Evolutionary conservation across 352 stramenopile species (phyloP).

Genomic region (Lagenidium sp.): DNA sequence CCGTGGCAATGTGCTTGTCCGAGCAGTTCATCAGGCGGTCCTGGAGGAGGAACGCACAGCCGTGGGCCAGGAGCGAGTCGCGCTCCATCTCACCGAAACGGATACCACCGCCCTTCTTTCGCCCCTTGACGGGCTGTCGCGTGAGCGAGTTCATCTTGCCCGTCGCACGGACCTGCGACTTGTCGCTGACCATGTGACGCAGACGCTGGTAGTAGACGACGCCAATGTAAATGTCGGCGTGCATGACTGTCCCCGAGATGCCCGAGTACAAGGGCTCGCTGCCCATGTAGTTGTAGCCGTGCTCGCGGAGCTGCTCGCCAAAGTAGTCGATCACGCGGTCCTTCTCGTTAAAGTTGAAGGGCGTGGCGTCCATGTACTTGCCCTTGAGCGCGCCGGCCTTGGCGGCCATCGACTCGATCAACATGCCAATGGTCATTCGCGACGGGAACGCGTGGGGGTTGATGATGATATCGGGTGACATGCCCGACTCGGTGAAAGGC

Average conservation of each 20-base stretch:
- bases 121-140: constrained; percentile 98
- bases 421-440: constrained; percentile 96
- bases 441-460: constrained; percentile 98
- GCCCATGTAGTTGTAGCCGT: constrained; percentile 98
- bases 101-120: constrained; percentile 99
- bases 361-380: constrained; percentile 96
- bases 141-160: constrained; percentile 99
- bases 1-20: constrained; percentile 97
- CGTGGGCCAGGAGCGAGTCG: constrained; percentile 98
- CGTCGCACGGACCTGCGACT: constrained; percentile 98
- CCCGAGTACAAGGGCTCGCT: constrained; percentile 99
- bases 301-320: constrained; percentile 95
- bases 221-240: constrained; percentile 99
- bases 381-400: constrained; percentile 98
- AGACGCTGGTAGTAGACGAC: constrained; percentile 99
- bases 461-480: constrained; percentile 99
- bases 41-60: constrained; percentile 94
- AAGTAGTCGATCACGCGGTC: constrained; percentile 99
- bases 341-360: constrained; percentile 99
- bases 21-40: constrained; percentile 98
- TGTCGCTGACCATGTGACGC: constrained; percentile 99
- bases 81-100: constrained; percentile 99
- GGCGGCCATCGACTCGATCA: constrained; percentile 99
- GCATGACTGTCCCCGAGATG: constrained; percentile 97
- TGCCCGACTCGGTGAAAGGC: constrained; percentile 98